Percentiles rank a stretch among this genome's conserved stretches.
Conservation (phyloP, 2,329 filamentous ascomycete genomes). For the Trematosphaeria pertusa region DNA sequence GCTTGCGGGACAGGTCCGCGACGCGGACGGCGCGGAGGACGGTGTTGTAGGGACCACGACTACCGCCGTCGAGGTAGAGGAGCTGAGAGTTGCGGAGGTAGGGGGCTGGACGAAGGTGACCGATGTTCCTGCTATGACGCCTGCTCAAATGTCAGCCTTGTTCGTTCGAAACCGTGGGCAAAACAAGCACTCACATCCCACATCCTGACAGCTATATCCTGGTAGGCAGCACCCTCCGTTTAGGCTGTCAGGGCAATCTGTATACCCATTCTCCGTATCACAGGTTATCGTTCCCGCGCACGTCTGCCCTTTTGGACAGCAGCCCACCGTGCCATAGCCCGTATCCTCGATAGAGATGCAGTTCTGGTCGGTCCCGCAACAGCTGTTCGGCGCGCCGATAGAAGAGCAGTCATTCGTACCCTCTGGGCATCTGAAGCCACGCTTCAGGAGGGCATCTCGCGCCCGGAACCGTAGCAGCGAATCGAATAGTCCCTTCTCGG, state of each 20-base stretch:
- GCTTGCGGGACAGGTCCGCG: constrained; percentile 50
- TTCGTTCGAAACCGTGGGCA: too few species aligned
- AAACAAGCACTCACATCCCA: constrained; percentile 68
- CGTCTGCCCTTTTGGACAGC: constrained; percentile 70
- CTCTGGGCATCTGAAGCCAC: constrained; percentile 70
- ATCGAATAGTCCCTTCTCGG: constrained; percentile 40
- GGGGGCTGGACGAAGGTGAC: constrained; percentile 38
- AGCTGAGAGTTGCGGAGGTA: constrained; percentile 35
- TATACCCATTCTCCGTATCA: constrained; percentile 62
- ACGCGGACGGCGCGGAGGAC: constrained; percentile 26
- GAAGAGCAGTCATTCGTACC: constrained; percentile 70
- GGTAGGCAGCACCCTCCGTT: constrained; percentile 80
- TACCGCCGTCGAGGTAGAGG: constrained; percentile 46
- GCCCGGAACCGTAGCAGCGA: constrained; percentile 47
- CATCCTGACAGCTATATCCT: constrained; percentile 71
- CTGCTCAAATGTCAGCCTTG: constrained; percentile 21
- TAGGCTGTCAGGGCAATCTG: constrained; percentile 67
- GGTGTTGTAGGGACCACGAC: constrained; percentile 46
- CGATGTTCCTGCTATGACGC: constrained; percentile 39
- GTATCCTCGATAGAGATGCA: constrained; percentile 71
- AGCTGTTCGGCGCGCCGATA: constrained; percentile 73
- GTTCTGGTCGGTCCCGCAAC: constrained; percentile 70
- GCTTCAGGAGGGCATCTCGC: constrained; percentile 53
- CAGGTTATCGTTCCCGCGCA: constrained; percentile 73
- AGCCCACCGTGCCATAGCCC: constrained; percentile 73